Evolutionary conservation across 805 yeast genomes (phyloP), one percentile per base, ranked within the genome.

Genomic region (Kregervanrija pseudodelftensis): DNA sequence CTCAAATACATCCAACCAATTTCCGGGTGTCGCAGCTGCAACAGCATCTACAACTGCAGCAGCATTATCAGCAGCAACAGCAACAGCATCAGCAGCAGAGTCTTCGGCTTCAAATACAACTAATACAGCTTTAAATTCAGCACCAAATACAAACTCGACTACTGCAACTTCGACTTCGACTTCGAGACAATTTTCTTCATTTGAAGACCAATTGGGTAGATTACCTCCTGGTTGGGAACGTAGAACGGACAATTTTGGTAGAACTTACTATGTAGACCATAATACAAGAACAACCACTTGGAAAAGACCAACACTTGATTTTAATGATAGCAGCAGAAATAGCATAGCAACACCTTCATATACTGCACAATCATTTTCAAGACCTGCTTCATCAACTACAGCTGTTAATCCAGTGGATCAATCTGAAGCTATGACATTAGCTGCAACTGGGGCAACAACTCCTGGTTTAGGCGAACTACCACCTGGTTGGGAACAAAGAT

Each of bases 191-290:
- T 83, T 82, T 56, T 85, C 95, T 5, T 87, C 98, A 2, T 93
- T 93, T 63, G 99, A 93, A 67, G 99, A 93, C 67, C 98, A 91
- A 64, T 79, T 81, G 57, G 99, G 99, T 37, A 76, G 96, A 60
- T 73, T 93, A 54, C 99, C 99, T 3, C 88, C 96, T 7, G 99
- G 99, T 4, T 93, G 99, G 98, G 99, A 93, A 66, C 81, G 99
- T 56, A 79, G 99, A 67, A 90, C 98, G 1, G 99, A 93, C 65
- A 88, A 89, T 64, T 86, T 89, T 59, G 99, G 99, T 30, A 79
- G 99, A 60, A 91, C 98, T 1, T 93, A 93, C 67, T 93, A 91
- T 62, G 99, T 93, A 33, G 99, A 93, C 67, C 99, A 93, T 68
- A 89, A 91, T 65, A 86, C 96, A 15, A 81, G 97, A 67, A 86